Conservation (phyloP, 2,329 filamentous ascomycete species). For the Diplodia intermedia region DNA sequence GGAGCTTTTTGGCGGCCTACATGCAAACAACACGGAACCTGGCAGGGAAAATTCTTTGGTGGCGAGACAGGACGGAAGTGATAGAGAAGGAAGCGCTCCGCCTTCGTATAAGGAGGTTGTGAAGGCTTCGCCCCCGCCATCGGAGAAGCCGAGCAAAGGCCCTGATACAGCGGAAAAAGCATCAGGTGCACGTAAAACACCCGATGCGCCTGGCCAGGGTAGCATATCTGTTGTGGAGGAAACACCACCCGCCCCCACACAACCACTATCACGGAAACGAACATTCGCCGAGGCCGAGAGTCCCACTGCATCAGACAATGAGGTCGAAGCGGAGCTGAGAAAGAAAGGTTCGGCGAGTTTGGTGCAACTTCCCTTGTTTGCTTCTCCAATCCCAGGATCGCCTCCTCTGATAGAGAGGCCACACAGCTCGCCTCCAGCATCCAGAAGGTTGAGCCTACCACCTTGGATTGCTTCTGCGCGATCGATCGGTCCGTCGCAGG, state of each 20-base stretch:
- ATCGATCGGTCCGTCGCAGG: background rate
- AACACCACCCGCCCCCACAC: background rate
- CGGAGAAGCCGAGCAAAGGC: background rate
- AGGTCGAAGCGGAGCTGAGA: background rate
- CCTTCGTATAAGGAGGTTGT: constrained; percentile 8
- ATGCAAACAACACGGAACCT: background rate
- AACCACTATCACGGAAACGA: constrained; percentile 1
- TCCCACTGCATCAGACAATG: constrained; percentile 10
- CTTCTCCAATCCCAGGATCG: background rate
- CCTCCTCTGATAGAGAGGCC: constrained; percentile 4
- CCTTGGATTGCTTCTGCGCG: background rate
- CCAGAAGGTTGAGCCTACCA: no score
- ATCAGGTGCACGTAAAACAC: background rate
- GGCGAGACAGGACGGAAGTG: background rate
- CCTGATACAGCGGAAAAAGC: background rate
- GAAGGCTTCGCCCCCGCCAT: background rate
- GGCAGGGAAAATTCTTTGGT: background rate
- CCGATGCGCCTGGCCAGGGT: background rate
- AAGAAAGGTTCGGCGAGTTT: constrained; percentile 1
- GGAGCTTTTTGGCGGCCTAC: constrained; percentile 5
- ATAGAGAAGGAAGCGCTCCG: constrained; percentile 6
- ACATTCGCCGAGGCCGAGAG: constrained; percentile 11
- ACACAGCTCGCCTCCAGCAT: background rate
- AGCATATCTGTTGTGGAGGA: constrained; percentile 5
- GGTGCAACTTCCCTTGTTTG: constrained; percentile 17